A percentile compares a stretch with the other conserved stretches of the same genome.
These are phyloP conservation scores for Picea sitchensis DNA, from an alignment of 75 land plant species.

Conservation along the genomic window DNA sequence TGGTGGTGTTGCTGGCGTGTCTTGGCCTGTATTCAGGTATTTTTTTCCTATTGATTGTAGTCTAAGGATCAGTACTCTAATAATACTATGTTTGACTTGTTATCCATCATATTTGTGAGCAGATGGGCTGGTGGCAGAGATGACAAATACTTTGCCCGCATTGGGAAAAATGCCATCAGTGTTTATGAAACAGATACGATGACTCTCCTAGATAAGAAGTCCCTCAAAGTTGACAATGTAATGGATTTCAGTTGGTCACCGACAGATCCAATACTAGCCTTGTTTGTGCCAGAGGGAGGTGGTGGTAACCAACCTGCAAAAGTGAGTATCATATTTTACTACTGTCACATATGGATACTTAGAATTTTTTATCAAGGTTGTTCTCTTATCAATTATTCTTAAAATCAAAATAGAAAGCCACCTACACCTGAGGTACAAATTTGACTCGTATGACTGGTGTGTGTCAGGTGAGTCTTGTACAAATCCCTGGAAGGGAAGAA, in stretches of 20 bases:
- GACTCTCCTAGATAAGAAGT: constrained; percentile 83
- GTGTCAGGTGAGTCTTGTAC: constrained; percentile 79
- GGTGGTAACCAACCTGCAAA: constrained; percentile 99
- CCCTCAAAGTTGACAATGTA: constrained; percentile 83
- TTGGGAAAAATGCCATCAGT: constrained; percentile 87
- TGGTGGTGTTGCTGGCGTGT: constrained; percentile 83
- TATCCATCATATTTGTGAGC: background rate
- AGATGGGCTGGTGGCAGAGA: constrained; percentile 95
- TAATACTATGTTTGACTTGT: no score
- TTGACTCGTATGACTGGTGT: background rate
- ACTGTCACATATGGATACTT: background rate
- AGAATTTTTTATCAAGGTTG: background rate
- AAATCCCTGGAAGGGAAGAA: constrained; percentile 87
- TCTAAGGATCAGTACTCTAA: background rate
- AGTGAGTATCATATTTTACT: constrained; percentile 38
- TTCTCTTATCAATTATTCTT: background rate
- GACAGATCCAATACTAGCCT: constrained; percentile 82
- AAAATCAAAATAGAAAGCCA: background rate
- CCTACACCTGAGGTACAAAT: no score
- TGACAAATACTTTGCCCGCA: constrained; percentile 87
- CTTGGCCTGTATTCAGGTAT: constrained; percentile 96
- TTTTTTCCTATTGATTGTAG: background rate
- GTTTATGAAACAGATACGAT: constrained; percentile 96
- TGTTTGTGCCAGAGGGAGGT: constrained; percentile 94
- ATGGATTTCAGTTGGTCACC: constrained; percentile 95